phyloP scores from a whole-genome alignment of 179 eudicot species.

The Nepenthes alata region DNA sequence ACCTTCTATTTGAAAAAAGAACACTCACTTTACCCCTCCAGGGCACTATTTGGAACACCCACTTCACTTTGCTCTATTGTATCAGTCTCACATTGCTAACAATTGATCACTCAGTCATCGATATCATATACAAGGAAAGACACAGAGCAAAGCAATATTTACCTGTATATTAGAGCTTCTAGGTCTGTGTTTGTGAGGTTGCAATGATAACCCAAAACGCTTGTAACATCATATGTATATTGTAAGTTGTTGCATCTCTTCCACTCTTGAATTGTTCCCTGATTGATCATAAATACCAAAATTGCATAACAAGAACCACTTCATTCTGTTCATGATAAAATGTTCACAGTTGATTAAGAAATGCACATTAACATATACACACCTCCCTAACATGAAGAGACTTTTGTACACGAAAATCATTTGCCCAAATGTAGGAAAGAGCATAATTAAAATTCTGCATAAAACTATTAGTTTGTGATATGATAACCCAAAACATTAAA shows the following conservation, averaged over 20 bases:
- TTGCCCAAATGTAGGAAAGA: constrained; percentile 15
- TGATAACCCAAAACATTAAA: too few species aligned
- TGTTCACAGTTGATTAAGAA: neutral
- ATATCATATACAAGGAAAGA: neutral
- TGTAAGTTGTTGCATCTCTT: constrained; percentile 14
- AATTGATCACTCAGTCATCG: neutral
- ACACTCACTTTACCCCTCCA: too few species aligned
- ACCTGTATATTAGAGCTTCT: constrained; percentile 11
- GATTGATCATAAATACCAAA: neutral
- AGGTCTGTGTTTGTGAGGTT: constrained; percentile 8
- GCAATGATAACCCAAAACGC: constrained; percentile 7
- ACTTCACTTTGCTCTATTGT: too few species aligned
- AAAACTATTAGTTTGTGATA: neutral
- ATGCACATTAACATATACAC: neutral
- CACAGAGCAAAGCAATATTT: neutral
- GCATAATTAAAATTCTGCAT: constrained; percentile 13
- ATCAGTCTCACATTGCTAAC: neutral
- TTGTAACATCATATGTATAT: constrained; percentile 5
- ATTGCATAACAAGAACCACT: neutral
- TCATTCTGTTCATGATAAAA: neutral
- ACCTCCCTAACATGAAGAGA: constrained; percentile 17
- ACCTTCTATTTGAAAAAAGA: neutral
- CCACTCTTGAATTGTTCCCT: constrained; percentile 14
- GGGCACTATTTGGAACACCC: too few species aligned
- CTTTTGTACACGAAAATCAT: constrained; percentile 12